Evolutionary conservation across 176 grass and related monocot species (phyloP).

Genomic region (Paspalum vaginatum): DNA sequence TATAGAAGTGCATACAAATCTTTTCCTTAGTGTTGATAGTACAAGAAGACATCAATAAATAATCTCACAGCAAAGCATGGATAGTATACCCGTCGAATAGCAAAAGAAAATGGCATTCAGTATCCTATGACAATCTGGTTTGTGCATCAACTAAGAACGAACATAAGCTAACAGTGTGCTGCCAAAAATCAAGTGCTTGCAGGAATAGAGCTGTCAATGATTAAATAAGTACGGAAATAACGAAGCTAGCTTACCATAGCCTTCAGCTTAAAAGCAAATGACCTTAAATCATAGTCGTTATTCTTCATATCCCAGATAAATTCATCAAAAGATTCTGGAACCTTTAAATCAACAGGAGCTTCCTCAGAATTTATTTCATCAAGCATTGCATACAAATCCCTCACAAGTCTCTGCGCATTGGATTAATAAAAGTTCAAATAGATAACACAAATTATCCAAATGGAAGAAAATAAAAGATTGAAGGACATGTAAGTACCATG

Average conservation of each 20-base stretch:
- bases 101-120: not conserved
- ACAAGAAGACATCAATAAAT: constrained; percentile 5
- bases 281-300: constrained; percentile 84
- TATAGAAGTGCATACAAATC: not conserved
- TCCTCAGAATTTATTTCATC: constrained; percentile 77
- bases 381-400: constrained; percentile 80
- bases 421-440: constrained; percentile 35
- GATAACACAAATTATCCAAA: constrained; percentile 27
- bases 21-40: not conserved
- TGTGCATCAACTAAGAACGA: constrained; percentile 23
- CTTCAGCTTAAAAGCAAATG: constrained; percentile 81
- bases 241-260: constrained; percentile 55
- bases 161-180: not conserved
- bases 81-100: not conserved
- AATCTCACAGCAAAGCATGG: not conserved
- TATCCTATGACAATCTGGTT: not conserved
- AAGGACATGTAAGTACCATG: constrained; percentile 58
- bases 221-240: not conserved
- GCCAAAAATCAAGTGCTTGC: not conserved
- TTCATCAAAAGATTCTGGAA: constrained; percentile 85
- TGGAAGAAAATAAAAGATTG: not conserved
- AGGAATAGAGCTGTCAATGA: not conserved
- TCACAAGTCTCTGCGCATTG: constrained; percentile 73
- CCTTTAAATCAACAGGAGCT: constrained; percentile 62
- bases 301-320: constrained; percentile 87